Evolutionary conservation across 129 eudicot species (phyloP), one percentile per base, ranked within the genome.

Genomic region (Gnaphalium uliginosum): DNA sequence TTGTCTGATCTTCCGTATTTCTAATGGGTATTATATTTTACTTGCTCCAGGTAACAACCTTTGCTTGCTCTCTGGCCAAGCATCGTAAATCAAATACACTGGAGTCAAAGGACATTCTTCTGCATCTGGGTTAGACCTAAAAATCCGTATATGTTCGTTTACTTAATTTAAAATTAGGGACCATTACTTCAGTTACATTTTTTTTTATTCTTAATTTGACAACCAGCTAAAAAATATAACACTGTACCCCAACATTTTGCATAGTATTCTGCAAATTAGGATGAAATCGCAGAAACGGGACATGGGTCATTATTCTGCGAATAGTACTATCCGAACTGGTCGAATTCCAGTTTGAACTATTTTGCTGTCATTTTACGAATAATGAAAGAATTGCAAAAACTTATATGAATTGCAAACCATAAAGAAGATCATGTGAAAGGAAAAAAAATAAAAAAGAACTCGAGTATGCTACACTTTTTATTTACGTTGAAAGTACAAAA

Each of bases 61-160:
- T 87, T 76, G 98, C 96, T 62, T 90, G 97, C 83, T 94, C 96
- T 53, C 84, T 94, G 79, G 97, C 98, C 69, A 94, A 94, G 80
- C 98, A 94, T 85, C 92, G 98, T 22, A 90, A 94, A 73, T 94
- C 98, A 77, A 87, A 77, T 71, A 91, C 88, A 23, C 78, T 94
- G 76, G 98, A 94, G 82, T 88, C 98, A 33, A 94, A 90, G 79
- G 98, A 94, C 82, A 89, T 94, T 72, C 96, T 94, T 73, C 82
- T 90, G 61, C 97, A 90, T 78, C 84, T 94, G 77, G 97, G 98
- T 94, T 46, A 76, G 93, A 81, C 62, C 19, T 72, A 65, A 65
- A n/a, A 5, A 67, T 57, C 48, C 26, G 32, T 4, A 39, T 72
- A 23, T 29, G 21, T 66, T 22, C 15, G 1, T 10, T 72, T 75